These are phyloP conservation scores for Microascus cirrosus DNA, from an alignment of 2,329 filamentous ascomycete species.

Conservation along the genomic window DNA sequence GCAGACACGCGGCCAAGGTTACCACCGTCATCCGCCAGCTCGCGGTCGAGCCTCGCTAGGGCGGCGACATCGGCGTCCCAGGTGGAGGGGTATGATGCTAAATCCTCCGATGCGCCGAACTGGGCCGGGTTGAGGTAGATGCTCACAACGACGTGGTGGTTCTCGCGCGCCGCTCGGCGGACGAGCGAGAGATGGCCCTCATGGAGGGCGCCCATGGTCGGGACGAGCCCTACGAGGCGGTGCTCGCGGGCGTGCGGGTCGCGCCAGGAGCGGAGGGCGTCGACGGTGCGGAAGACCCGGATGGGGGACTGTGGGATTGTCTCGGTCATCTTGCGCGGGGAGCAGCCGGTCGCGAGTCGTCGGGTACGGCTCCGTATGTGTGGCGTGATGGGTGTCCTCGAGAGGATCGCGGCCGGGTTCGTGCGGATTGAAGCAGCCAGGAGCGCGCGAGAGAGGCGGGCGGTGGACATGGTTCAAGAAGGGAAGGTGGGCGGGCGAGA, in stretches of 20 bases:
- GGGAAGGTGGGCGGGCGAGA: not conserved
- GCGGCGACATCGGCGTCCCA: constrained; percentile 67
- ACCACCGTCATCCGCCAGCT: constrained; percentile 51
- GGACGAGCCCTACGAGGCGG: constrained; percentile 74
- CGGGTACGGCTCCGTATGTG: not conserved
- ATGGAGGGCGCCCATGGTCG: constrained; percentile 97
- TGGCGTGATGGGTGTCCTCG: not conserved
- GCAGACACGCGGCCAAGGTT: constrained; percentile 63
- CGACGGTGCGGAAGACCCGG: constrained; percentile 65
- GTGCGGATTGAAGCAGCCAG: not conserved
- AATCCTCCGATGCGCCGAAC: constrained; percentile 81
- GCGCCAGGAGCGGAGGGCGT: constrained; percentile 59
- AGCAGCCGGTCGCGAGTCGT: not conserved
- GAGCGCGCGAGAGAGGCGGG: constrained; percentile 3
- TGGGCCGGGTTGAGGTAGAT: constrained; percentile 97
- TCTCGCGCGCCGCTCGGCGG: constrained; percentile 71
- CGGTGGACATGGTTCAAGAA: constrained; percentile 1
- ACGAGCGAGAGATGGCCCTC: constrained; percentile 80
- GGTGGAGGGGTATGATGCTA: constrained; percentile 80
- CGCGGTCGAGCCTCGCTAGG: constrained; percentile 56
- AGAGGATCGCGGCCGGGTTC: not conserved
- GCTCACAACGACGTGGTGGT: constrained; percentile 78
- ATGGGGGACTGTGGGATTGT: constrained; percentile 48
- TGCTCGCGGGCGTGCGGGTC: constrained; percentile 52
- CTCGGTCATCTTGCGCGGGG: constrained; percentile 18